Evolutionary conservation across 2,329 filamentous ascomycete species (phyloP).

Genomic region (Fusarium multiceps): DNA sequence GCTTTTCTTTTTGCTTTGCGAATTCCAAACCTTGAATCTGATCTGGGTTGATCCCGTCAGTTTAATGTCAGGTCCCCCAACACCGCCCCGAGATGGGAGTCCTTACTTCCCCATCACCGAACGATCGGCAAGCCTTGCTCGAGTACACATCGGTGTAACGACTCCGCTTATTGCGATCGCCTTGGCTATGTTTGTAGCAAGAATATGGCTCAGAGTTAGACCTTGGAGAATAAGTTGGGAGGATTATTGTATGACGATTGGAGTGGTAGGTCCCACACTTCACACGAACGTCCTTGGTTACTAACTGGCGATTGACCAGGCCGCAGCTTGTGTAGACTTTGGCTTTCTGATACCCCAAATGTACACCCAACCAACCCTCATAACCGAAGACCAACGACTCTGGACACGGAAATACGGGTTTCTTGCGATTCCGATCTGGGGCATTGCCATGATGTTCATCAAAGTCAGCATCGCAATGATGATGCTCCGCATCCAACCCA

Average conservation of each 20-base stretch:
- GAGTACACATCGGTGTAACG: neutral
- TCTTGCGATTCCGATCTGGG: slow-evolving; percentile 11
- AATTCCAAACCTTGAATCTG: neutral
- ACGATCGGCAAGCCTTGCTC: neutral
- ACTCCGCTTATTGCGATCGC: neutral
- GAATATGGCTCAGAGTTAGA: neutral
- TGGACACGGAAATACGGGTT: slow-evolving; percentile 12
- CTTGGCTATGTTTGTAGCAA: slow-evolving; percentile 1
- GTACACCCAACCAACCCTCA: neutral
- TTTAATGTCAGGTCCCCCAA: neutral
- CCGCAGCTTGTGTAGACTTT: slow-evolving; percentile 5
- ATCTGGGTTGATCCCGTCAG: no score
- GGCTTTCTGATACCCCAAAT: slow-evolving; percentile 15
- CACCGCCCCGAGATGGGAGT: slow-evolving; percentile 15
- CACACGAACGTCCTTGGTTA: neutral
- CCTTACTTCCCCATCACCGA: slow-evolving; percentile 9
- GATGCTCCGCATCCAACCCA: slow-evolving; percentile 21
- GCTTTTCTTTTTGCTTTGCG: neutral
- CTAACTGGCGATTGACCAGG: neutral
- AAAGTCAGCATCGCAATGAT: slow-evolving; percentile 28
- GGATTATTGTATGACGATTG: slow-evolving; percentile 4
- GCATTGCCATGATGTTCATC: slow-evolving; percentile 27
- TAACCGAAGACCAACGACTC: neutral
- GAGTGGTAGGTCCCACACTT: neutral
- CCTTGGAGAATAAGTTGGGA: slow-evolving; percentile 19